Conservation (phyloP, 2,329 filamentous ascomycete species). For the Aspergillus ochraceus region DNA sequence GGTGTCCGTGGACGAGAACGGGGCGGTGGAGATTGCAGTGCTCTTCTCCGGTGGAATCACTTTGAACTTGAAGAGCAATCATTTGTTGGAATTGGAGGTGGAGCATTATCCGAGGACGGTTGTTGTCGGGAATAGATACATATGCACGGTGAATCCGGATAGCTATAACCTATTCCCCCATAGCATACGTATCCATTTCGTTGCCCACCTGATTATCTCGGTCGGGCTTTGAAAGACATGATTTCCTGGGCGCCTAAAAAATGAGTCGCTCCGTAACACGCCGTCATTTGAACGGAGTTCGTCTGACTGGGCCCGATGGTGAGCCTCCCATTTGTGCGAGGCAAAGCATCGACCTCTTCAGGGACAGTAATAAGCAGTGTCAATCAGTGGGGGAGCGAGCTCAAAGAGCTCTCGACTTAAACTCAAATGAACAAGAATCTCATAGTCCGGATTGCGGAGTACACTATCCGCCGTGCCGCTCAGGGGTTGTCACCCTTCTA, state of each 20-base stretch:
- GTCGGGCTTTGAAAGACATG: neutral
- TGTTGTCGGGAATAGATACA: neutral
- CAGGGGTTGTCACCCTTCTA: neutral
- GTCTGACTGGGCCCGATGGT: neutral
- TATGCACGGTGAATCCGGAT: conserved; percentile 7
- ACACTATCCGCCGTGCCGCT: neutral
- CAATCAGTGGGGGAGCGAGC: neutral
- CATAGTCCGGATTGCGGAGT: neutral
- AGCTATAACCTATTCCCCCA: neutral
- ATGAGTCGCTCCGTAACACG: neutral
- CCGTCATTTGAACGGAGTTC: neutral
- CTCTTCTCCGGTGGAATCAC: conserved; percentile 29
- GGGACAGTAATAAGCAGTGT: neutral
- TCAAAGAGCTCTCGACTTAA: neutral
- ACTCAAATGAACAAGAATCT: neutral
- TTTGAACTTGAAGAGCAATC: neutral
- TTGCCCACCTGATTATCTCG: neutral
- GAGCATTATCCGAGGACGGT: neutral
- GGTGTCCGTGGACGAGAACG: conserved; percentile 41
- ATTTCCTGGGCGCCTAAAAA: conserved; percentile 10
- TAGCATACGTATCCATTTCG: neutral
- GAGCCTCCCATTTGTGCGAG: conserved; percentile 7
- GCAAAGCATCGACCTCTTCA: conserved; percentile 3
- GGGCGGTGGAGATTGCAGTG: conserved; percentile 29
- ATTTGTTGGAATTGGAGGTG: neutral